Evolutionary conservation across 306 rosid species (phyloP).

Genomic region (Ammopiptanthus mongolicus): DNA sequence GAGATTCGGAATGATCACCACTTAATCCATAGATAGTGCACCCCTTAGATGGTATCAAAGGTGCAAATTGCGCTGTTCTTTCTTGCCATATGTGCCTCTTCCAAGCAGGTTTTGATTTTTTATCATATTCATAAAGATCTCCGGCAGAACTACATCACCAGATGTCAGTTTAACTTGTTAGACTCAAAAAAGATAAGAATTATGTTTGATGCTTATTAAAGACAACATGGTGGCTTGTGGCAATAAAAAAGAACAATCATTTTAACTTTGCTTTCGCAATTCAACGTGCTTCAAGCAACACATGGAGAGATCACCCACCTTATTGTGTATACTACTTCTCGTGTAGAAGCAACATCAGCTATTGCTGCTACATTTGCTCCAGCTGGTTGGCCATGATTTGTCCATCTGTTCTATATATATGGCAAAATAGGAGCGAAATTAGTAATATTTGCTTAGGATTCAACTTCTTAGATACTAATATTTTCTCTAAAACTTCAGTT

Average conservation of each 20-base stretch:
- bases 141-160: constrained; percentile 69
- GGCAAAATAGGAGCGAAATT: constrained; percentile 38
- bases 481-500: constrained; percentile 23
- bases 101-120: constrained; percentile 82
- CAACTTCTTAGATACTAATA: not conserved
- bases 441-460: constrained; percentile 31
- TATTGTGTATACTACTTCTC: constrained; percentile 80
- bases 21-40: constrained; percentile 45
- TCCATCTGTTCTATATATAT: constrained; percentile 80
- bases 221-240: not conserved
- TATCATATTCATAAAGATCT: constrained; percentile 78
- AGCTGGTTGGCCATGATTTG: constrained; percentile 75
- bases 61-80: constrained; percentile 35
- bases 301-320: constrained; percentile 49
- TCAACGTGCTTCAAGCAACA: not conserved
- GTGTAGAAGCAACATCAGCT: constrained; percentile 59
- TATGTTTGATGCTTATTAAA: not conserved
- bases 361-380: constrained; percentile 91
- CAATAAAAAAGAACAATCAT: not conserved
- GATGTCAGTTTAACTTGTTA: constrained; percentile 9
- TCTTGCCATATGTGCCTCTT: constrained; percentile 82
- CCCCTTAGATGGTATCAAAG: constrained; percentile 53
- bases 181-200: constrained; percentile 8
- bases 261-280: not conserved
- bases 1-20: constrained; percentile 68